These are phyloP conservation scores for Pseudisothecium myosuroides DNA, from an alignment of 225 moss, liverwort and hornwort genomes.

Conservation along the genomic window DNA sequence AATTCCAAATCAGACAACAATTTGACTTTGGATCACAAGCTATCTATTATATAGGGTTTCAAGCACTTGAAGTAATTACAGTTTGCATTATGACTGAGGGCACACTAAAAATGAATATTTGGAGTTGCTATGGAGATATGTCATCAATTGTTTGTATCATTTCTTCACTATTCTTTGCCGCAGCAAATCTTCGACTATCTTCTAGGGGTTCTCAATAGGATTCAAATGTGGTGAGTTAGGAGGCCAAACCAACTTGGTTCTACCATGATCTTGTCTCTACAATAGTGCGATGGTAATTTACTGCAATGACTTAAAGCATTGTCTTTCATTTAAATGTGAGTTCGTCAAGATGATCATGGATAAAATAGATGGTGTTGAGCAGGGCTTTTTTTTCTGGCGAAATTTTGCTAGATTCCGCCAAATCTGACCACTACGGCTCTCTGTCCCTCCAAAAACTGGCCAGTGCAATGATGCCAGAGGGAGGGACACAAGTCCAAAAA, in stretches of 20 bases:
- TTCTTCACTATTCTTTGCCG: background rate
- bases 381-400: too few species aligned
- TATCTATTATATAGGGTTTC: background rate
- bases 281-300: too few species aligned
- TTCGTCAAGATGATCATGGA: background rate
- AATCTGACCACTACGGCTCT: too few species aligned
- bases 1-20: background rate
- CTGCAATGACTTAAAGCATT: rapidly evolving
- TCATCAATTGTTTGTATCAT: background rate
- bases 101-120: background rate
- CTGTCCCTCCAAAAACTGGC: too few species aligned
- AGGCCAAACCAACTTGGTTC: background rate
- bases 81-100: background rate
- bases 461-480: too few species aligned
- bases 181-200: background rate
- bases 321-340: background rate
- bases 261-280: background rate
- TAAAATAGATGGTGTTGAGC: background rate
- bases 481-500: too few species aligned
- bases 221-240: background rate
- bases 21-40: background rate
- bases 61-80: background rate
- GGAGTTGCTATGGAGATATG: background rate
- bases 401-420: too few species aligned
- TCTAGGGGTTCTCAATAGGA: background rate